Evolutionary conservation across 805 yeast species (phyloP).

Genomic region (Blastobotrys mokoenaii): DNA sequence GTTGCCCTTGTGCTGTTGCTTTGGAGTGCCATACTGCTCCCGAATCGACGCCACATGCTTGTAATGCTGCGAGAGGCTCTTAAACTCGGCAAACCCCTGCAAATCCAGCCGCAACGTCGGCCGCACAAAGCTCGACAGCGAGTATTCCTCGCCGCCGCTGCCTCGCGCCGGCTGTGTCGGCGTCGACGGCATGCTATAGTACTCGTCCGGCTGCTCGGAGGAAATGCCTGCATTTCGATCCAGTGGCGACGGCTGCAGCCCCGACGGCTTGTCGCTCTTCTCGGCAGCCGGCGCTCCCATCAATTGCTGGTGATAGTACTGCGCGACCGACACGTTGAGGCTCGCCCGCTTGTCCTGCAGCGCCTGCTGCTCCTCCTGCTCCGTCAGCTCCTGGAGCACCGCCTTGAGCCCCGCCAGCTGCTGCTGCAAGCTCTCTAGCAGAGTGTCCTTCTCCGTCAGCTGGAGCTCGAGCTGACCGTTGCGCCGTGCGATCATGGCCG

Average conservation of each 20-base stretch:
- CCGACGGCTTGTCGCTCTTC: too few relatives aligned
- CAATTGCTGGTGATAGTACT: too few relatives aligned
- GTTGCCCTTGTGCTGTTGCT: not conserved
- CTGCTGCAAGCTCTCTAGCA: constrained; percentile 54
- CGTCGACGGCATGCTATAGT: not conserved
- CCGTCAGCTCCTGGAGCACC: constrained; percentile 51
- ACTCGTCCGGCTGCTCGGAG: not conserved
- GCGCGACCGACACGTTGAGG: too few relatives aligned
- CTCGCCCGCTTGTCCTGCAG: constrained; percentile 1
- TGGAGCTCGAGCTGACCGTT: constrained; percentile 70
- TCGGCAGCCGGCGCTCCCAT: too few relatives aligned
- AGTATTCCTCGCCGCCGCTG: not conserved
- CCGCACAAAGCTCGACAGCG: constrained; percentile 5
- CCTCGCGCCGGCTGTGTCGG: not conserved
- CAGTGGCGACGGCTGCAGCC: not conserved
- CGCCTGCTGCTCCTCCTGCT: constrained; percentile 22
- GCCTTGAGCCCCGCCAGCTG: constrained; percentile 58
- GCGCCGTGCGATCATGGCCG: constrained; percentile 39
- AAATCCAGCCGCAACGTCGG: constrained; percentile 10
- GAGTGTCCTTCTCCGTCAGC: constrained; percentile 62
- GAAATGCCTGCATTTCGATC: not conserved
- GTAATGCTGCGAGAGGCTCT: constrained; percentile 1
- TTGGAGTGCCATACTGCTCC: not conserved
- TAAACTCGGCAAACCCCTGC: constrained; percentile 3
- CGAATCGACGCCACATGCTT: not conserved